These are phyloP conservation scores for Cyberlindnera euphorbiiphila DNA, from an alignment of 805 yeast species.

Conservation along the genomic window DNA sequence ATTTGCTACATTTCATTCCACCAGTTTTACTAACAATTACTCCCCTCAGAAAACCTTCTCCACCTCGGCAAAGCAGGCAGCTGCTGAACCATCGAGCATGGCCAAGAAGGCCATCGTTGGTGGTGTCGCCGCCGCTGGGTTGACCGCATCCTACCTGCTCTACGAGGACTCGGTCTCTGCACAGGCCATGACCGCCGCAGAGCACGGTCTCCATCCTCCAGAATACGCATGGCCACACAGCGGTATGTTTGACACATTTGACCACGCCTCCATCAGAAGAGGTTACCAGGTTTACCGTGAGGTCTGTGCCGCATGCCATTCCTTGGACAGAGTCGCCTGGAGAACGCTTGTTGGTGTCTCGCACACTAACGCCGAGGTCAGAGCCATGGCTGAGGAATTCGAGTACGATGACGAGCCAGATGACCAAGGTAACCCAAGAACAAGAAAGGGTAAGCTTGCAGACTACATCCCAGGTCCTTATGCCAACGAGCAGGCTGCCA, in stretches of 20 bases:
- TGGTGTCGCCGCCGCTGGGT: slow-evolving; percentile 68
- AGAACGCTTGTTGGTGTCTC: slow-evolving; percentile 96
- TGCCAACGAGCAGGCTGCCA: slow-evolving; percentile 97
- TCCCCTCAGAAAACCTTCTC: slow-evolving; percentile 30
- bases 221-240: slow-evolving; percentile 89
- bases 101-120: slow-evolving; percentile 53
- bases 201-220: slow-evolving; percentile 97
- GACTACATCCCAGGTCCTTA: slow-evolving; percentile 95
- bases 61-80: slow-evolving; percentile 35
- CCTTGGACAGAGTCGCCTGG: slow-evolving; percentile 96
- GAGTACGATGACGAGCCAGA: slow-evolving; percentile 99
- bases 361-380: slow-evolving; percentile 85
- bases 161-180: slow-evolving; percentile 86
- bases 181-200: slow-evolving; percentile 96
- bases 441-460: slow-evolving; percentile 97
- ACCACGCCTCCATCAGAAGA: slow-evolving; percentile 95
- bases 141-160: slow-evolving; percentile 74
- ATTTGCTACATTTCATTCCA: no score
- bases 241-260: slow-evolving; percentile 87
- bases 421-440: slow-evolving; percentile 96
- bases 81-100: slow-evolving; percentile 30
- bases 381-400: slow-evolving; percentile 90
- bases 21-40: not conserved
- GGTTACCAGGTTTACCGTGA: slow-evolving; percentile 98
- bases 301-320: slow-evolving; percentile 99